Conservation (phyloP, 306 rosid species). For the Rubus idaeus region DNA sequence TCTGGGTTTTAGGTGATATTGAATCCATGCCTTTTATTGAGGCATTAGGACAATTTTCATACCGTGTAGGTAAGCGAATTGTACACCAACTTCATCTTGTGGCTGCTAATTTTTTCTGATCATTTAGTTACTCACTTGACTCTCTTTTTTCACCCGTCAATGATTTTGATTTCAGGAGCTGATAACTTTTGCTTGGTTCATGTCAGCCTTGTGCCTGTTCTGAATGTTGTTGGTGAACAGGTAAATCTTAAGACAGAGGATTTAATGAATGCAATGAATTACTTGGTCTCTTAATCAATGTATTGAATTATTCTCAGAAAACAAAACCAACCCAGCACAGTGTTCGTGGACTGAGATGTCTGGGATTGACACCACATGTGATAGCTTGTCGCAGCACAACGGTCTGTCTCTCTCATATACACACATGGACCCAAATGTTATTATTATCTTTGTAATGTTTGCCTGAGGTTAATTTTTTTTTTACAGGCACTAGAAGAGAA, state of each 20-base stretch:
- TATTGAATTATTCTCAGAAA: conserved; percentile 37
- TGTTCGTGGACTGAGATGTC: conserved; percentile 45
- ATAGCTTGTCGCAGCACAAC: conserved; percentile 56
- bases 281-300: conserved; percentile 18
- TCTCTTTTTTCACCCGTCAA: neutral
- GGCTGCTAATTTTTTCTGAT: neutral
- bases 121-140: neutral
- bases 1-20: conserved; percentile 40
- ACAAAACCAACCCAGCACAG: conserved; percentile 59
- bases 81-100: neutral
- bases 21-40: conserved; percentile 60
- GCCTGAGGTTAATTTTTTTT: conserved; percentile 21
- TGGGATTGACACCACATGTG: conserved; percentile 48
- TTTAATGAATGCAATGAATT: neutral
- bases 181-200: conserved; percentile 50
- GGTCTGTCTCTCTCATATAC: conserved; percentile 28
- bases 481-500: conserved; percentile 73
- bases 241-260: conserved; percentile 15
- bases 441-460: conserved; percentile 13
- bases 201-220: conserved; percentile 55
- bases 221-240: conserved; percentile 55
- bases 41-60: conserved; percentile 55
- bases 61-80: conserved; percentile 44
- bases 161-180: conserved; percentile 32
- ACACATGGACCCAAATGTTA: neutral